phyloP scores from a whole-genome alignment of 164 flowering plant genomes.

The Malania oleifera region DNA sequence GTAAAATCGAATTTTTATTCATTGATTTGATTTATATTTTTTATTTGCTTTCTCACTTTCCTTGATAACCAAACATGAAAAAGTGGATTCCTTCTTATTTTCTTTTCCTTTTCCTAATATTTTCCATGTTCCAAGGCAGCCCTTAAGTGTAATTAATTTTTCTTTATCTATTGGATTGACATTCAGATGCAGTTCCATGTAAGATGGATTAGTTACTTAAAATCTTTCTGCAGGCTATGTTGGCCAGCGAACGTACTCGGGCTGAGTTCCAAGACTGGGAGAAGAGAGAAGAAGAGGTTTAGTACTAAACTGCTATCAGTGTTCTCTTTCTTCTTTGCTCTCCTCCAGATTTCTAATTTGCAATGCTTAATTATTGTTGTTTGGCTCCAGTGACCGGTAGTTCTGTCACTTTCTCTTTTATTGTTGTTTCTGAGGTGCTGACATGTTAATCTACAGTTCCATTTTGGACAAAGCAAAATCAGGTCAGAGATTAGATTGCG shows the following conservation, averaged over 20 bases:
- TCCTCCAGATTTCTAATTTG: background rate
- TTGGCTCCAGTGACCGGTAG: too few species aligned
- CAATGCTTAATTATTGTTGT: too few species aligned
- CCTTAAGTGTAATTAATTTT: background rate
- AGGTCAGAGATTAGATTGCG: conserved; percentile 85
- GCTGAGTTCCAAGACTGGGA: conserved; percentile 99
- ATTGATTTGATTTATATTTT: too few species aligned
- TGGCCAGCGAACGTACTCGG: conserved; percentile 93
- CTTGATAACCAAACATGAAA: too few species aligned
- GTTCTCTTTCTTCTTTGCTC: background rate
- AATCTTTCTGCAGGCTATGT: conserved; percentile 45
- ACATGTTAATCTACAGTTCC: conserved; percentile 61
- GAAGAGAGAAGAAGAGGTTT: conserved; percentile 97
- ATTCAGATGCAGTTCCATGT: background rate
- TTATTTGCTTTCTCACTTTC: too few species aligned
- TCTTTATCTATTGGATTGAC: background rate
- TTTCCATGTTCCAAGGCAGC: too few species aligned
- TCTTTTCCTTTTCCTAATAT: too few species aligned
- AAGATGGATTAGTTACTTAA: background rate
- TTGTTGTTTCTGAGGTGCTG: conserved; percentile 5
- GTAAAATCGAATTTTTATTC: too few species aligned
- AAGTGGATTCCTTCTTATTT: too few species aligned
- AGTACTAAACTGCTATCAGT: background rate
- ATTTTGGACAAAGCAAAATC: conserved; percentile 97
- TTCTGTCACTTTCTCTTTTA: background rate